These are phyloP conservation scores for Xerocomellus dryophilus DNA, from an alignment of 768 basidiomycete species.

Conservation along the genomic window DNA sequence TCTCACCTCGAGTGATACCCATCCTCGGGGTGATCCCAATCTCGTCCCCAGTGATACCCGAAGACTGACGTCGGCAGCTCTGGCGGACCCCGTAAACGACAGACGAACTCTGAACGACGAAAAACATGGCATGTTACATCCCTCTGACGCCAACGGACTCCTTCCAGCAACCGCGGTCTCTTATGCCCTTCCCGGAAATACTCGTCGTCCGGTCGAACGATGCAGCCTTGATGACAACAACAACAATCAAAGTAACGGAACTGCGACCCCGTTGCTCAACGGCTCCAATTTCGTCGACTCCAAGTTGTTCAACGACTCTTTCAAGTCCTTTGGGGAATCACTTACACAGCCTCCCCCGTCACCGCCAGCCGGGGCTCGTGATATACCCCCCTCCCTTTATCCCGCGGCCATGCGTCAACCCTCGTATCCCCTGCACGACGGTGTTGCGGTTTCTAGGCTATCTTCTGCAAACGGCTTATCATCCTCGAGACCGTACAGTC, in stretches of 20 bases:
- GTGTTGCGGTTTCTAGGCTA: conserved; percentile 31
- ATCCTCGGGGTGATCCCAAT: conserved; percentile 22
- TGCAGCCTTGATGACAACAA: conserved; percentile 48
- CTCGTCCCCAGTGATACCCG: conserved; percentile 12
- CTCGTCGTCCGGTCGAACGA: conserved; percentile 49
- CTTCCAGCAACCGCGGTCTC: conserved; percentile 38
- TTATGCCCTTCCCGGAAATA: conserved; percentile 43
- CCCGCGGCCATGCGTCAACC: conserved; percentile 48
- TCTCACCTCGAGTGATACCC: conserved; percentile 26
- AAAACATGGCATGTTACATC: conserved; percentile 17
- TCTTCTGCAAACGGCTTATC: conserved; percentile 56
- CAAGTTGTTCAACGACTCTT: conserved; percentile 28
- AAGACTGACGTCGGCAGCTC: conserved; percentile 9
- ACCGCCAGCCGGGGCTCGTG: conserved; percentile 19
- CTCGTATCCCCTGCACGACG: conserved; percentile 39
- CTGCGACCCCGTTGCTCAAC: conserved; percentile 22
- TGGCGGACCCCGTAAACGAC: conserved; percentile 19
- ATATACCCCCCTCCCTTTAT: conserved; percentile 34
- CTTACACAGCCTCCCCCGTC: conserved; percentile 23
- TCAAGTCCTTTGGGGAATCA: conserved; percentile 33
- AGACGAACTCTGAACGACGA: conserved; percentile 25
- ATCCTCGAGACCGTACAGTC: conserved; percentile 52
- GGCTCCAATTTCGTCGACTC: conserved; percentile 28
- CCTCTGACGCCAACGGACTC: conserved; percentile 12
- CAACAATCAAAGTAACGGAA: conserved; percentile 17